These are phyloP conservation scores for Stentor coeruleus DNA, from an alignment of 73 alveolate genomes.

Conservation along the genomic window DNA sequence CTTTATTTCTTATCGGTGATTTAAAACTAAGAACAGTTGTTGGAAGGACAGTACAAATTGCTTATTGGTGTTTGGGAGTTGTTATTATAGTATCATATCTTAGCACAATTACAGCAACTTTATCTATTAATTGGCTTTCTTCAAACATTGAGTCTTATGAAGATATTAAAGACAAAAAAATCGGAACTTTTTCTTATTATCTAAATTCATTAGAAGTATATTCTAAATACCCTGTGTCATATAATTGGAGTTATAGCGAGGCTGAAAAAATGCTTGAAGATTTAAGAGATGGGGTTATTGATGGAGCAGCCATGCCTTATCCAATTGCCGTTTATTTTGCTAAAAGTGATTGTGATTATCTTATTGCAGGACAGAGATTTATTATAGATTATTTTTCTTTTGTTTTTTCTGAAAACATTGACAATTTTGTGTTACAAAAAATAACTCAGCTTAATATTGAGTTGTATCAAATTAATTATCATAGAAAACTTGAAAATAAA, in stretches of 20 bases:
- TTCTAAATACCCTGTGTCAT: not conserved
- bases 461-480: not conserved
- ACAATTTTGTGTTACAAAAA: not conserved
- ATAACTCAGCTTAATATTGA: not conserved
- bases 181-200: not conserved
- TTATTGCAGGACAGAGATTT: not conserved
- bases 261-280: not conserved
- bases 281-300: not conserved
- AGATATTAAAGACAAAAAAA: not conserved
- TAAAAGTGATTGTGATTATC: not conserved
- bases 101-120: not conserved
- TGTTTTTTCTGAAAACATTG: not conserved
- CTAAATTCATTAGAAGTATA: not conserved
- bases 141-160: not conserved
- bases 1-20: not conserved
- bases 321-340: constrained; percentile 4
- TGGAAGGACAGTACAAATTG: not conserved
- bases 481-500: constrained; percentile 1
- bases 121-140: not conserved
- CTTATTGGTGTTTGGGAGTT: not conserved
- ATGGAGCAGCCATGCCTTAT: constrained; percentile 10
- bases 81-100: not conserved
- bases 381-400: not conserved
- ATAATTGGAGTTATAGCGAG: not conserved
- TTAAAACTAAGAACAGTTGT: not conserved